Conservation (phyloP, 208 protist species). For the Vickermania spadyakhi region DNA sequence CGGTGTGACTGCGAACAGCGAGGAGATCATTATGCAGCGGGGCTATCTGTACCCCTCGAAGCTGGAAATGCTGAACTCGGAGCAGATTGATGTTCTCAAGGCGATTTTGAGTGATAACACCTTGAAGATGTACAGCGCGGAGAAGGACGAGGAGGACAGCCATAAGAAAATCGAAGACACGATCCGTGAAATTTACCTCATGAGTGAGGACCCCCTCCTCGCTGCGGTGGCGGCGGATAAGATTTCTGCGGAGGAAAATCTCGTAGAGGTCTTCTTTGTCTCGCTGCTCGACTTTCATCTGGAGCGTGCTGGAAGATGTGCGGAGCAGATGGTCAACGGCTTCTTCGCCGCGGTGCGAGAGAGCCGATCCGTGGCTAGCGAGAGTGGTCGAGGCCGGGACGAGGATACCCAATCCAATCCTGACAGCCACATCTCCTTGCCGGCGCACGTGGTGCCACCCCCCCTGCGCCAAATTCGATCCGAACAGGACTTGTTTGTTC, state of each 20-base stretch:
- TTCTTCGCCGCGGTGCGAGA: constrained; percentile 31
- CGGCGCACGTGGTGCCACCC: not conserved
- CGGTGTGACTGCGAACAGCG: constrained; percentile 14
- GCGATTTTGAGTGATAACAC: constrained; percentile 10
- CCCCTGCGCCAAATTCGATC: not conserved
- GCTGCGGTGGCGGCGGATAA: constrained; percentile 6
- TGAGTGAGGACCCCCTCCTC: constrained; percentile 13
- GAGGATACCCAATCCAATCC: not conserved
- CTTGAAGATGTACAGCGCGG: not conserved
- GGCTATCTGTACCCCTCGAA: constrained; percentile 22
- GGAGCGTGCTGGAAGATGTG: constrained; percentile 13
- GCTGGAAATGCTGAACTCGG: constrained; percentile 21
- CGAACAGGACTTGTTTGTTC: not conserved
- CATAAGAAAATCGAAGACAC: not conserved
- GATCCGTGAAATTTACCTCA: constrained; percentile 8
- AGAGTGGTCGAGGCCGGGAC: not conserved
- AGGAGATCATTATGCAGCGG: constrained; percentile 13
- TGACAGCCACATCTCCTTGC: not conserved
- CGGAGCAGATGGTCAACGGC: constrained; percentile 11
- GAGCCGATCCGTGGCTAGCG: constrained; percentile 4
- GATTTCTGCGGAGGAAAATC: not conserved
- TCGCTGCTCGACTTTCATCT: constrained; percentile 19
- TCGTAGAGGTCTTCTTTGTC: constrained; percentile 22
- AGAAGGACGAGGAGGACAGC: not conserved
- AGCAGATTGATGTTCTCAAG: constrained; percentile 26